phyloP scores from a whole-genome alignment of 306 rosid species.

The Vicia sativa region DNA sequence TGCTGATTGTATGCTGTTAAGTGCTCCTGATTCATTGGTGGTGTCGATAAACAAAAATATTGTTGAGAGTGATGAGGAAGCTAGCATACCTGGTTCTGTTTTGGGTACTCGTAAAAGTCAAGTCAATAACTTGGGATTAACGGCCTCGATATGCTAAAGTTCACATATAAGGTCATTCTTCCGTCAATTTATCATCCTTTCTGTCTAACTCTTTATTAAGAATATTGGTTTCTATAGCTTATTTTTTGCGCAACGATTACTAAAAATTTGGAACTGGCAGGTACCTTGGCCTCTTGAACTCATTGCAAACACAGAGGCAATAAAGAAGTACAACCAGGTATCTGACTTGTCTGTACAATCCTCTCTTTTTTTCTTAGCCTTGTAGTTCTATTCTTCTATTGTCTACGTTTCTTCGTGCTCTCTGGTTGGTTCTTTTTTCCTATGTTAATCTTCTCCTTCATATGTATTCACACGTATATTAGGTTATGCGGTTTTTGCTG shows the following conservation, averaged over 20 bases:
- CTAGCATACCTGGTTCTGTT: slow-evolving; percentile 46
- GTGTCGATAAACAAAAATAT: slow-evolving; percentile 66
- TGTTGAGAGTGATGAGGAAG: slow-evolving; percentile 61
- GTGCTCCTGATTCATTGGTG: slow-evolving; percentile 87
- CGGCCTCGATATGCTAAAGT: slow-evolving; percentile 81
- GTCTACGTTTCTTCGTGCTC: slow-evolving; percentile 21
- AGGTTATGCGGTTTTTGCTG: slow-evolving; percentile 94
- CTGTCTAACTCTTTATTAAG: slow-evolving; percentile 1
- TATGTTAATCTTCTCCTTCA: slow-evolving; percentile 21
- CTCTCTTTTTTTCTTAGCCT: background rate
- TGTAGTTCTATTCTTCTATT: slow-evolving; percentile 32
- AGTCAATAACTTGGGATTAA: slow-evolving; percentile 75
- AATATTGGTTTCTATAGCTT: slow-evolving; percentile 19
- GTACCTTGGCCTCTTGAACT: slow-evolving; percentile 99
- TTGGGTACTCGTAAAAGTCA: slow-evolving; percentile 54
- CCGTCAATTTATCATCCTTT: slow-evolving; percentile 35
- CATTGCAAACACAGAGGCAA: slow-evolving; percentile 86
- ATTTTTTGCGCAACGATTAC: slow-evolving; percentile 9
- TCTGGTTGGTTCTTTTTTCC: slow-evolving; percentile 32
- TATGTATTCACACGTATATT: background rate
- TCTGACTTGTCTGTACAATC: slow-evolving; percentile 30
- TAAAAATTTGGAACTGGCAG: slow-evolving; percentile 53
- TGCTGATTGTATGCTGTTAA: slow-evolving; percentile 79
- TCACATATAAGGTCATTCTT: slow-evolving; percentile 78
- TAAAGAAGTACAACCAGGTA: slow-evolving; percentile 96